A percentile compares a stretch with the other conserved stretches of the same genome.
These are phyloP conservation scores for Dipodascus geniculatus DNA, from an alignment of 805 yeast genomes.

Conservation along the genomic window DNA sequence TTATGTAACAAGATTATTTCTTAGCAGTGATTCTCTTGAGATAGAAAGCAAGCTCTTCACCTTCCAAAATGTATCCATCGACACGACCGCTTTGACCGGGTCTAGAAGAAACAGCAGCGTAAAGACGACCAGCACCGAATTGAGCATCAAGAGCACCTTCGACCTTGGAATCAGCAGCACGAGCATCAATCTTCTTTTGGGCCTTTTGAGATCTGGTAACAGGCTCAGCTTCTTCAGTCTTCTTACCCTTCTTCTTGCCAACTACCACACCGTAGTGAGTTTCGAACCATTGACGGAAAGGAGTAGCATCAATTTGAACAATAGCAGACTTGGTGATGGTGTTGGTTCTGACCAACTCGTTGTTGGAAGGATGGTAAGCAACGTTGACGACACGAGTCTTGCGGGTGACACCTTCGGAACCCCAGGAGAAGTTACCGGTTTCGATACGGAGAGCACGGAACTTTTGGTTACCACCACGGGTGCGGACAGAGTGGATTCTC, in stretches of 20 bases:
- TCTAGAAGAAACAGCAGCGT: conserved; percentile 97
- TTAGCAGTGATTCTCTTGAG: conserved; percentile 98
- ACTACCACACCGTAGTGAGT: conserved; percentile 90
- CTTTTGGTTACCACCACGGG: conserved; percentile 99
- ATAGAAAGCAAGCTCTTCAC: conserved; percentile 99
- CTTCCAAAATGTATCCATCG: conserved; percentile 99
- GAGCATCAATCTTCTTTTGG: conserved; percentile 86
- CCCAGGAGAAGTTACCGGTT: conserved; percentile 99
- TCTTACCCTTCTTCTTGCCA: conserved; percentile 65
- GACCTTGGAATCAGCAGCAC: conserved; percentile 75
- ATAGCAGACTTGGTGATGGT: conserved; percentile 98
- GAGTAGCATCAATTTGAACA: conserved; percentile 99
- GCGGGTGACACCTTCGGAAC: conserved; percentile 95
- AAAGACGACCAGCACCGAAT: conserved; percentile 97
- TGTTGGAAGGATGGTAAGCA: conserved; percentile 98
- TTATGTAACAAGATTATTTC: conserved; percentile 50
- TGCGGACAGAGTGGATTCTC: conserved; percentile 98
- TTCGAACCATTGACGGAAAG: conserved; percentile 99
- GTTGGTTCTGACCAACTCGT: conserved; percentile 99
- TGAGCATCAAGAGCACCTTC: conserved; percentile 89
- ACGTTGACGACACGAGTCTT: conserved; percentile 98
- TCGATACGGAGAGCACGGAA: conserved; percentile 99
- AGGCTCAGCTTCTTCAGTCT: conserved; percentile 26
- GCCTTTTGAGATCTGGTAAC: conserved; percentile 60
- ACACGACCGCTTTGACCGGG: conserved; percentile 99